Conservation (phyloP, 2,329 filamentous ascomycete species). For the Myriosclerotinia duriaeana region DNA sequence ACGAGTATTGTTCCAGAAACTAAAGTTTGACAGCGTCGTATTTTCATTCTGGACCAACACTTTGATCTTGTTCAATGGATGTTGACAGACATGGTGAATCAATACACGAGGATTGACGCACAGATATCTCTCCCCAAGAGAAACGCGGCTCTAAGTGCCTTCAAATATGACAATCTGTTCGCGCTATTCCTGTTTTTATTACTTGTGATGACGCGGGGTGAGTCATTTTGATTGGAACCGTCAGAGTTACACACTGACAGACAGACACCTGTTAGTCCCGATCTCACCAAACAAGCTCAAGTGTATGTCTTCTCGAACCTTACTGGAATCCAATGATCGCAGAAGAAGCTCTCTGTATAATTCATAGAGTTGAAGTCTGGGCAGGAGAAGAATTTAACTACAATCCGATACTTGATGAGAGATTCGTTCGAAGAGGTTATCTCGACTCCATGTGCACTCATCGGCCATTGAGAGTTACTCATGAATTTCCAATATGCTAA, state of each 20-base stretch:
- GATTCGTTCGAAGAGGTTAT: slow-evolving; percentile 36
- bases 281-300: slow-evolving; percentile 32
- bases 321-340: slow-evolving; percentile 41
- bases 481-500: neutral
- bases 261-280: slow-evolving; percentile 16
- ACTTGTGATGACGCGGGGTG: slow-evolving; percentile 54
- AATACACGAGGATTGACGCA: slow-evolving; percentile 49
- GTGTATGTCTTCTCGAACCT: slow-evolving; percentile 37
- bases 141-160: slow-evolving; percentile 44
- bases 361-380: slow-evolving; percentile 30
- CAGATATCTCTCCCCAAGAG: slow-evolving; percentile 47
- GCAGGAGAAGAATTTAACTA: slow-evolving; percentile 33
- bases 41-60: slow-evolving; percentile 54
- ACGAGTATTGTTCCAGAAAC: neutral
- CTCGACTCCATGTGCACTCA: neutral
- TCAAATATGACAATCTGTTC: slow-evolving; percentile 43
- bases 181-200: slow-evolving; percentile 51
- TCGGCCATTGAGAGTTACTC: neutral
- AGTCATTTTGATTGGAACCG: slow-evolving; percentile 27
- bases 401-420: slow-evolving; percentile 37
- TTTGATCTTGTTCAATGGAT: slow-evolving; percentile 48
- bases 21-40: slow-evolving; percentile 44
- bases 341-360: slow-evolving; percentile 36
- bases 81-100: slow-evolving; percentile 42
- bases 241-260: slow-evolving; percentile 5